Evolutionary conservation across 2,329 filamentous ascomycete species (phyloP).

Genomic region (Sporothrix pallida): DNA sequence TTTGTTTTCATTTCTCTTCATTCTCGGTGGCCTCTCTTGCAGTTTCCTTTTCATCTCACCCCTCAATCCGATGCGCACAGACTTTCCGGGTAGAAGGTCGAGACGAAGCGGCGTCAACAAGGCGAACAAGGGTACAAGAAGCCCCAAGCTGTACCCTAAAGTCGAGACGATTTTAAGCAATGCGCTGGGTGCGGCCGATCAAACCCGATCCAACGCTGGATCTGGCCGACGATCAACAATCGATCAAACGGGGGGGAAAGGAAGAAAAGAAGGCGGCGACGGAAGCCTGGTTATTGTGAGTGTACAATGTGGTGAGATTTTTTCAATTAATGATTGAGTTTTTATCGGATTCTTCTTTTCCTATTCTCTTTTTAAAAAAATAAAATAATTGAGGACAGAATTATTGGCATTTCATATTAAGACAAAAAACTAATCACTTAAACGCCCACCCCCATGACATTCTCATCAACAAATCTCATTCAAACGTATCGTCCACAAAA

Average conservation of each 20-base stretch:
- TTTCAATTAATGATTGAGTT: background rate
- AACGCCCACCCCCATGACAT: too few relatives aligned
- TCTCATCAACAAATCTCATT: background rate
- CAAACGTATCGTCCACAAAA: background rate
- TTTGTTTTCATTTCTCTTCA: background rate
- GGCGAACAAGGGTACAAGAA: background rate
- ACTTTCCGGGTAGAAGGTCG: slow-evolving; percentile 9
- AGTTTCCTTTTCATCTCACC: too few relatives aligned
- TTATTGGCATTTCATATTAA: background rate
- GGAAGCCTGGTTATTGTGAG: background rate
- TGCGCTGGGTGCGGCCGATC: slow-evolving; percentile 19
- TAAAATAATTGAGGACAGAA: background rate
- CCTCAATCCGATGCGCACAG: background rate
- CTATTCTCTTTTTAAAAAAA: background rate
- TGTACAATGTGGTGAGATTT: too few relatives aligned
- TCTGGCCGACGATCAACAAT: slow-evolving; percentile 28
- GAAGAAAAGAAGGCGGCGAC: background rate
- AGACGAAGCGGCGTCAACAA: background rate
- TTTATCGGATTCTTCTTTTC: too few relatives aligned
- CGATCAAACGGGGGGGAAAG: slow-evolving; percentile 24
- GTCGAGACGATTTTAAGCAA: slow-evolving; percentile 30
- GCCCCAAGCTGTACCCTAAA: background rate
- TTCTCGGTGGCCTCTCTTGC: background rate
- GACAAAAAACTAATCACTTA: background rate
- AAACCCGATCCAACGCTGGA: slow-evolving; percentile 27